Conservation (phyloP, 331 rosid genomes). For the Malus hybrid region DNA sequence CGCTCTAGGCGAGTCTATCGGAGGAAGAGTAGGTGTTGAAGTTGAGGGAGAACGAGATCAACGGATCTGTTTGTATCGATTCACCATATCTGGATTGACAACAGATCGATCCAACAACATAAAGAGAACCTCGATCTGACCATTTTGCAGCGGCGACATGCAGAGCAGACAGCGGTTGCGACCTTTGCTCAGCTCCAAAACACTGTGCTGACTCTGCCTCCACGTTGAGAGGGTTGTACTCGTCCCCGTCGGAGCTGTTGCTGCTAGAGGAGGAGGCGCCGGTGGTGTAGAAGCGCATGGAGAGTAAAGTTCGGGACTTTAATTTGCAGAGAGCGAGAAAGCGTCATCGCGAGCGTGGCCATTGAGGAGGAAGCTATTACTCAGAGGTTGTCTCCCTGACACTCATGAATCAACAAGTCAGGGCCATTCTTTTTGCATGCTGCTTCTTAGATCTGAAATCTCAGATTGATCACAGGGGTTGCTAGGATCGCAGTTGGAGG, state of each 20-base stretch:
- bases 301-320: not conserved
- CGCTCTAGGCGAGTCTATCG: slow-evolving; percentile 41
- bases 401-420: too few species aligned
- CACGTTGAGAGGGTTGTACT: not conserved
- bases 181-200: too few species aligned
- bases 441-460: slow-evolving; percentile 37
- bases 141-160: too few species aligned
- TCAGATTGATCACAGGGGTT: slow-evolving; percentile 24
- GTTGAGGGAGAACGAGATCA: slow-evolving; percentile 47
- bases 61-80: slow-evolving; percentile 1
- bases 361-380: slow-evolving; percentile 35
- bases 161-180: too few species aligned
- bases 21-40: slow-evolving; percentile 57
- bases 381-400: too few species aligned
- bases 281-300: too few species aligned
- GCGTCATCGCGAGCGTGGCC: slow-evolving; percentile 39
- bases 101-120: too few species aligned
- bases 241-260: slow-evolving; percentile 29
- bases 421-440: slow-evolving; percentile 57
- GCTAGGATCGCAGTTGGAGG: slow-evolving; percentile 37
- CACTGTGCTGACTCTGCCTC: slow-evolving; percentile 12
- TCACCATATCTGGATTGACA: too few species aligned
- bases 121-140: too few species aligned
- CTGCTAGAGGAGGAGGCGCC: slow-evolving; percentile 17
- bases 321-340: slow-evolving; percentile 41